Base-by-base conservation (phyloP, 495 filamentous ascomycete genomes). In the Neurospora hispaniola region DNA sequence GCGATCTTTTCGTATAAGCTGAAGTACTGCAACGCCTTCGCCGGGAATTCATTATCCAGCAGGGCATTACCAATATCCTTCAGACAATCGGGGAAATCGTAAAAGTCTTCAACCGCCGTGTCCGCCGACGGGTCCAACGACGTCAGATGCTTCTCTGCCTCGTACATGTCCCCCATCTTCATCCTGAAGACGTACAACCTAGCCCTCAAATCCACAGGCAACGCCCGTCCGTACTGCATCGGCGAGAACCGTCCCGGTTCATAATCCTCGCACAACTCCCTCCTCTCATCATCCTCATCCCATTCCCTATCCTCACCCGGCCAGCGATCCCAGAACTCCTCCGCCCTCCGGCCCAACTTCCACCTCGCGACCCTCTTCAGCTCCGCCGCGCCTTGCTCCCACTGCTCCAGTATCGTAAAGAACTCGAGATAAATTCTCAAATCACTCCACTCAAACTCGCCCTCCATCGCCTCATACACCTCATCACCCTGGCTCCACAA, bases 271-370 rank as follows among this genome's bases (percentile, higher is more conserved):
- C 89, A 85, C 43, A 83, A 83, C 46, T 89, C 84, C 46, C 94
- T 87, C 41, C 92, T 90, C 3, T 85, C 84, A 81, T 94, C 88
- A 39, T 89, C 86, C 4, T 86, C 75, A 77, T 99, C 96, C 92
- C 93, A 99, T 84, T 99, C 96, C 72, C 94, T 87, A 80, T 99
- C 96, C 78, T 98, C 94, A 8, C 88, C 85, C 9, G 85, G 79
- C 74, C 88, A 86, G n/a, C 86, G 78, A 71, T 97, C 91, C 96
- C 96, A 99, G 76, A 89, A 93, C 14, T 71, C 78, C 77, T 98
- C 96, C 18, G 86, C 83, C 42, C 85, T 83, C 38, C 96, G 90
- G 27, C 93, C 92, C 41, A 96, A 82, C 38, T 97, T 83, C 94
- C 94, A 97, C 69, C 96, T 85, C 38, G 90, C 86, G 5, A 97